Conservation (phyloP, 2,329 filamentous ascomycete species). For the Fusarium xylarioides region DNA sequence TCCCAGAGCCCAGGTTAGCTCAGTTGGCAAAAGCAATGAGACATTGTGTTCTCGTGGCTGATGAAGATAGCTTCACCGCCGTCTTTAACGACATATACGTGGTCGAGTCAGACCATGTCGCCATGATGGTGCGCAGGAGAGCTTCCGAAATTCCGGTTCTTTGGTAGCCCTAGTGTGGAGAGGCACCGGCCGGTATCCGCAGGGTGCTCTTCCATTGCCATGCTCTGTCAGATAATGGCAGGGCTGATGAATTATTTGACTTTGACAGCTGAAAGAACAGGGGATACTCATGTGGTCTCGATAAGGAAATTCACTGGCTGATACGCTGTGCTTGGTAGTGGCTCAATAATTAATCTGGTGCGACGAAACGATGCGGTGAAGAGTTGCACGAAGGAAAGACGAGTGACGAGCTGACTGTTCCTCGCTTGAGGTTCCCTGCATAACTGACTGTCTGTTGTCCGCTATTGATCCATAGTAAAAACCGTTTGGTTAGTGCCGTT, state of each 20-base stretch:
- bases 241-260: not conserved
- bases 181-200: not conserved
- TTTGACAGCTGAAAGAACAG: conserved; percentile 14
- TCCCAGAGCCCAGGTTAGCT: not conserved
- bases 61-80: not conserved
- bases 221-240: not conserved
- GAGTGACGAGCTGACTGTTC: conserved; percentile 4
- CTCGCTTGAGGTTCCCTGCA: conserved; percentile 32
- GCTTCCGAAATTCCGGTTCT: not conserved
- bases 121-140: not conserved
- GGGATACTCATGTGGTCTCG: conserved; percentile 22
- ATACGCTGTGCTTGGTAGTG: not conserved
- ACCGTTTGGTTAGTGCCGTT: conserved; percentile 2
- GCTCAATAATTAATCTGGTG: conserved; percentile 18
- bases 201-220: not conserved
- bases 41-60: not conserved
- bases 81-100: not conserved
- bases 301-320: conserved; percentile 11
- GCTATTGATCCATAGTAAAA: not conserved
- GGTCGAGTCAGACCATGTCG: not conserved
- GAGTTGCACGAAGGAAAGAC: conserved; percentile 12
- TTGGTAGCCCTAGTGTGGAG: not conserved
- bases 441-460: not conserved
- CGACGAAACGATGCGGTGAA: conserved; percentile 34
- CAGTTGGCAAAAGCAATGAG: not conserved